These are phyloP conservation scores for Eimeria mitis DNA, from an alignment of 169 alveolate species.

Conservation along the genomic window DNA sequence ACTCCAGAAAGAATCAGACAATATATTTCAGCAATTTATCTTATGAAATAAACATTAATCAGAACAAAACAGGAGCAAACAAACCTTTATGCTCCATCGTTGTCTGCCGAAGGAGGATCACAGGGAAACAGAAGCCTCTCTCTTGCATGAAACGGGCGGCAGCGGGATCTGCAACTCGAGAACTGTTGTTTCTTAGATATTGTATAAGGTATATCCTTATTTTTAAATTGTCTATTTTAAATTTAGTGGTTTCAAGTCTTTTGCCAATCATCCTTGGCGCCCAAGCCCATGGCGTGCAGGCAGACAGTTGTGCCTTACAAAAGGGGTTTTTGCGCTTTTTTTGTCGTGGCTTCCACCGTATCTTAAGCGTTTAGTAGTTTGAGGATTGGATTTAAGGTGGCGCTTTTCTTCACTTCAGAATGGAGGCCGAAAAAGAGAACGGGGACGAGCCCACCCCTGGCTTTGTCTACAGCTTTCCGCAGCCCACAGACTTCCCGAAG, in stretches of 20 bases:
- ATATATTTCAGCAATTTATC: background rate
- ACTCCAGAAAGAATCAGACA: background rate
- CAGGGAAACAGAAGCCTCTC: background rate
- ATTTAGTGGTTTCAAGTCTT: background rate
- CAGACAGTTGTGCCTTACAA: background rate
- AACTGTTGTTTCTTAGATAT: background rate
- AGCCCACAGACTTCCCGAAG: slow-evolving; percentile 47
- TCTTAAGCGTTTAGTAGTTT: background rate
- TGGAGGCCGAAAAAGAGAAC: slow-evolving; percentile 4
- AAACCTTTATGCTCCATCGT: background rate
- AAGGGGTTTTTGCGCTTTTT: background rate
- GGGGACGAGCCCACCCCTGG: background rate
- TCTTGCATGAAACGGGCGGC: background rate
- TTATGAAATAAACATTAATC: background rate
- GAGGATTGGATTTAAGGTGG: background rate
- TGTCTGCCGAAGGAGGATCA: background rate
- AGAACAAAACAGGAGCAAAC: background rate
- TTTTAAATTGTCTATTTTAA: background rate
- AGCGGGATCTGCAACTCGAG: background rate
- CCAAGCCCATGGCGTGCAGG: background rate
- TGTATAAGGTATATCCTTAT: background rate
- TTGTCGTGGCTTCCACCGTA: background rate
- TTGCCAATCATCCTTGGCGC: background rate
- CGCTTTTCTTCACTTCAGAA: background rate
- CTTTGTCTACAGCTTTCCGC: slow-evolving; percentile 32